Percentiles rank a stretch among this genome's conserved stretches.
Evolutionary conservation across 1,139 yeast genomes (phyloP).

Genomic region (Diutina rugosa): DNA sequence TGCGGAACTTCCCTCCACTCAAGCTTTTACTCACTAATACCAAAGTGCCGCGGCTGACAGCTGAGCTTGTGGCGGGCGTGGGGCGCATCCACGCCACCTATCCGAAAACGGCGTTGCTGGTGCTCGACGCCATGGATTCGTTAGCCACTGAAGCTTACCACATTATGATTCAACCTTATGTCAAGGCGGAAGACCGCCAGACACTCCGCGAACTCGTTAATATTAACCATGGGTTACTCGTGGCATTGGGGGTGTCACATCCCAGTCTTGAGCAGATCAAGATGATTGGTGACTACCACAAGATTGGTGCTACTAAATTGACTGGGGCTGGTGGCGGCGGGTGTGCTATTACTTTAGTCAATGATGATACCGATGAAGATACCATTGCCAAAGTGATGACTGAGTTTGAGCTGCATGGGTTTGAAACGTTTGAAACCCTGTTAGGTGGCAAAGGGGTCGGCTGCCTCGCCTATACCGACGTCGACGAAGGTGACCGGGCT

Average conservation of each 20-base stretch:
- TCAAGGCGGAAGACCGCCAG: conserved; percentile 18
- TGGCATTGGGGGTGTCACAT: conserved; percentile 84
- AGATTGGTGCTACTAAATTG: conserved; percentile 78
- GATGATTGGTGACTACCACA: conserved; percentile 42
- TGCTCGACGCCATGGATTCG: conserved; percentile 61
- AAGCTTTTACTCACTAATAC: conserved; percentile 74
- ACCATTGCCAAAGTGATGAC: conserved; percentile 17
- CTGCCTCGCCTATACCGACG: conserved; percentile 9
- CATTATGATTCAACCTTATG: conserved; percentile 36
- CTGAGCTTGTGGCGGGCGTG: conserved; percentile 70
- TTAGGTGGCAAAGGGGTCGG: conserved; percentile 91
- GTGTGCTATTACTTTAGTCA: conserved; percentile 80
- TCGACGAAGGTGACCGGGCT: neutral
- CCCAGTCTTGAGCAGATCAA: conserved; percentile 71
- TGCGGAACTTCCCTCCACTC: conserved; percentile 66
- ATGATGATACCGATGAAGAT: conserved; percentile 28
- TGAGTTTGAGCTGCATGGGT: conserved; percentile 36
- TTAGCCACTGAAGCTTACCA: conserved; percentile 58
- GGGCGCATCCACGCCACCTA: conserved; percentile 38
- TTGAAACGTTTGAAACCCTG: conserved; percentile 67
- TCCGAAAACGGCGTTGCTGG: conserved; percentile 41
- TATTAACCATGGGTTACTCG: conserved; percentile 80
- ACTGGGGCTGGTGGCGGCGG: conserved; percentile 99
- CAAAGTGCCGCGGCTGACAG: conserved; percentile 75
- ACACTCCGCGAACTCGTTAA: conserved; percentile 55